Percentiles rank a stretch among this genome's conserved stretches.
phyloP scores from a whole-genome alignment of 441 rosid genomes.

The Daphne laureola region DNA sequence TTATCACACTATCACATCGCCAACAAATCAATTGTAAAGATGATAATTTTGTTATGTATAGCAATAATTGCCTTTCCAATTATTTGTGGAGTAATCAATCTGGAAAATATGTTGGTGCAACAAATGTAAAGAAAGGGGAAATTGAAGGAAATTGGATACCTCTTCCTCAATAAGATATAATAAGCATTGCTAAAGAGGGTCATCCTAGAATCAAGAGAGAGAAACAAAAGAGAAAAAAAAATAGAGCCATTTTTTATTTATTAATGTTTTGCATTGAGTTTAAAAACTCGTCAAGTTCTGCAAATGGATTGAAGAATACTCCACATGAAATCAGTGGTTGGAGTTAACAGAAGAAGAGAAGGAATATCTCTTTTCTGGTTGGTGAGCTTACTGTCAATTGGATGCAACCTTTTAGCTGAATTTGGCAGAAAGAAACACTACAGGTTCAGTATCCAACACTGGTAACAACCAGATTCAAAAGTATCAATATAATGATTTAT shows the following conservation, averaged over 20 bases:
- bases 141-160: conserved; percentile 7
- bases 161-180: neutral
- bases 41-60: conserved; percentile 25
- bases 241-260: too few relatives aligned
- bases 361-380: conserved; percentile 36
- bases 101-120: conserved; percentile 18
- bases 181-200: conserved; percentile 23
- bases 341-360: conserved; percentile 2
- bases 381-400: conserved; percentile 61
- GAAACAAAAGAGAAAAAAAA: too few relatives aligned
- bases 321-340: conserved; percentile 14
- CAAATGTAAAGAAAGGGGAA: conserved; percentile 18
- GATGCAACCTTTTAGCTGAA: conserved; percentile 56
- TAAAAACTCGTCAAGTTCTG: conserved; percentile 40
- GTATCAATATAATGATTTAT: conserved; percentile 33
- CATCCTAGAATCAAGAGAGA: too few relatives aligned
- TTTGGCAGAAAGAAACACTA: conserved; percentile 24
- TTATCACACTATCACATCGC: too few relatives aligned
- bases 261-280: conserved; percentile 69
- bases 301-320: conserved; percentile 24
- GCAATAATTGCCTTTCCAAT: conserved; percentile 43
- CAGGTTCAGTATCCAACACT: conserved; percentile 26
- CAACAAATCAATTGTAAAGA: conserved; percentile 31
- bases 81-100: conserved; percentile 31
- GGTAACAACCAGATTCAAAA: conserved; percentile 42